These are phyloP conservation scores for Imleria badia DNA, from an alignment of 768 basidiomycete genomes.

Conservation along the genomic window DNA sequence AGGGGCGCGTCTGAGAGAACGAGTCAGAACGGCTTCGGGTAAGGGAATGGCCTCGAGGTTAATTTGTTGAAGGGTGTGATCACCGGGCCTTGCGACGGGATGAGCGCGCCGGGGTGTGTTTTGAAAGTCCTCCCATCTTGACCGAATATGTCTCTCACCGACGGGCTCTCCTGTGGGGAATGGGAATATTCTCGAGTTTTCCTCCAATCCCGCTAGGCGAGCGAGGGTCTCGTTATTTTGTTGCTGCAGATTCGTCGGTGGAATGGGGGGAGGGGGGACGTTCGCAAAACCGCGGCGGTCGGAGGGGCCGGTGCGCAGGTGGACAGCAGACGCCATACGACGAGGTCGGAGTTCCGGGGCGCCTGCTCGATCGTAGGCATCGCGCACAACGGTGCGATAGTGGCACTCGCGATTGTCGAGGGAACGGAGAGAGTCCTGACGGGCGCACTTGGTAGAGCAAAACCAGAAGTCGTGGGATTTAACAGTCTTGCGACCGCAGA, in stretches of 20 bases:
- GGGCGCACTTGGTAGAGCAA: conserved; percentile 30
- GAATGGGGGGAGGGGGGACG: neutral
- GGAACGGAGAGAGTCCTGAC: conserved; percentile 25
- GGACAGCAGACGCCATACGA: conserved; percentile 12
- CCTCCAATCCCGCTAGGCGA: neutral
- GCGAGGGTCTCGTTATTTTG: no score
- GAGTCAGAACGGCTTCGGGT: neutral
- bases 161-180: neutral
- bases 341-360: neutral
- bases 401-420: conserved; percentile 20
- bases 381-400: conserved; percentile 22
- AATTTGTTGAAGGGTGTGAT: no score
- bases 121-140: neutral
- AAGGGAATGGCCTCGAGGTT: no score
- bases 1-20: conserved; percentile 7
- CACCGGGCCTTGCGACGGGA: neutral
- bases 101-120: neutral
- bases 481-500: conserved; percentile 24
- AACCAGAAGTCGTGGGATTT: conserved; percentile 29
- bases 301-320: neutral
- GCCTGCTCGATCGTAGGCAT: conserved; percentile 13
- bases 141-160: neutral
- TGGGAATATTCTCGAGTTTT: neutral
- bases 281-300: neutral
- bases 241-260: neutral